Conservation (phyloP, 495 filamentous ascomycete genomes). For the Penicillium riverlandense region DNA sequence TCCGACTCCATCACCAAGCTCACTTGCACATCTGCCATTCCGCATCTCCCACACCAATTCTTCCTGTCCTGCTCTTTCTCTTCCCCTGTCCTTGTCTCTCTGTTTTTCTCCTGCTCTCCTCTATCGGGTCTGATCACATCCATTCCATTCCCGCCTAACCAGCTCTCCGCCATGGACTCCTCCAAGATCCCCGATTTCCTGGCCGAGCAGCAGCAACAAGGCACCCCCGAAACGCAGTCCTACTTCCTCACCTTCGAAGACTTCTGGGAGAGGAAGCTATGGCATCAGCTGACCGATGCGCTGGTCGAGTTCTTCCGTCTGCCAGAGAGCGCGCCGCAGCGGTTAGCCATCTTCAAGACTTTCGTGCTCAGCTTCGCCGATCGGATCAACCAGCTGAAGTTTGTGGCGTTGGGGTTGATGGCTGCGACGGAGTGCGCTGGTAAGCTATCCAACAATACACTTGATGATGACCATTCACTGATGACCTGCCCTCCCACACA, state of each 20-base stretch:
- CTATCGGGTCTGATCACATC: not conserved
- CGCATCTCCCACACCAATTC: constrained; percentile 3
- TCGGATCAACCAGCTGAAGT: constrained; percentile 98
- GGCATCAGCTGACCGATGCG: constrained; percentile 94
- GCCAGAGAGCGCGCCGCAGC: constrained; percentile 71
- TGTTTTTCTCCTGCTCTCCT: not conserved
- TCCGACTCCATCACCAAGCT: constrained; percentile 6
- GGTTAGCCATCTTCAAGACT: constrained; percentile 82
- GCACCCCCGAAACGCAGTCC: constrained; percentile 79
- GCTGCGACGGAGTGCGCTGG: constrained; percentile 82
- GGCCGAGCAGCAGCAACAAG: constrained; percentile 71
- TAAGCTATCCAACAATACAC: constrained; percentile 26
- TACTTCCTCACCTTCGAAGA: constrained; percentile 92
- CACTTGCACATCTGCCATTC: not conserved
- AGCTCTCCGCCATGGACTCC: constrained; percentile 56
- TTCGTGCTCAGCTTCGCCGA: constrained; percentile 96
- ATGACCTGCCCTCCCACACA: constrained; percentile 17
- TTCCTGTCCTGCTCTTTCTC: not conserved
- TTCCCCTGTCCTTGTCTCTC: constrained; percentile 1
- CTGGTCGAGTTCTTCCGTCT: constrained; percentile 85
- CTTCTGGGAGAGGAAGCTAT: constrained; percentile 96
- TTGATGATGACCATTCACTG: too few species aligned
- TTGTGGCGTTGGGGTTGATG: constrained; percentile 81
- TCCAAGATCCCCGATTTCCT: constrained; percentile 91
- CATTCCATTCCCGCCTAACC: not conserved